Evolutionary conservation across 1,284 basidiomycete genomes (phyloP).

Genomic region (Anthracocystis walkeri): DNA sequence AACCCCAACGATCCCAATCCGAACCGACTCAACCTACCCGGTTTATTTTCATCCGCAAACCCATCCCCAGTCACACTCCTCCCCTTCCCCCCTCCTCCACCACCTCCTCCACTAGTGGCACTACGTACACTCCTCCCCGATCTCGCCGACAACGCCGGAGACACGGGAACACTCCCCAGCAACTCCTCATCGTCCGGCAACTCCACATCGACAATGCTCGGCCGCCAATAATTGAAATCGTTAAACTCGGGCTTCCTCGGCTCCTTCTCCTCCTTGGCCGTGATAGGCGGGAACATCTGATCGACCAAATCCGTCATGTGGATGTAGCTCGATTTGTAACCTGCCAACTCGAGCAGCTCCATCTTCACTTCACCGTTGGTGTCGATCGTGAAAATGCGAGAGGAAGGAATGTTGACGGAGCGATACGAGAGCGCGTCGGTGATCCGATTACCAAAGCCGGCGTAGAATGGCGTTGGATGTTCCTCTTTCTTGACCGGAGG

Average conservation of each 20-base stretch:
- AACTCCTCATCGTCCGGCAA: slow-evolving; percentile 80
- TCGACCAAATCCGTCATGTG: slow-evolving; percentile 99
- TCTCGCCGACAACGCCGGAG: slow-evolving; percentile 89
- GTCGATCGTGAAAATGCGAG: slow-evolving; percentile 97
- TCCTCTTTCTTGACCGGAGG: slow-evolving; percentile 54
- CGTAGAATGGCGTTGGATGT: slow-evolving; percentile 81
- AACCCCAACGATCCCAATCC: slow-evolving; percentile 54
- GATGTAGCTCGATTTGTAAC: slow-evolving; percentile 96
- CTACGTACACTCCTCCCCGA: slow-evolving; percentile 74
- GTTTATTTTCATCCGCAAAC: slow-evolving; percentile 15
- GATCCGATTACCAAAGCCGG: slow-evolving; percentile 97
- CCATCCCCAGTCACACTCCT: slow-evolving; percentile 2
- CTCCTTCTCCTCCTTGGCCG: slow-evolving; percentile 76
- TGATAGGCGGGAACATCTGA: slow-evolving; percentile 97
- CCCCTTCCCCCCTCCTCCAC: slow-evolving; percentile 7
- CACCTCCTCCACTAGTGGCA: slow-evolving; percentile 26
- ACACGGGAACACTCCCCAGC: slow-evolving; percentile 77
- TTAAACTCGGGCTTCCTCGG: slow-evolving; percentile 84
- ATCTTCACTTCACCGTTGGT: slow-evolving; percentile 95
- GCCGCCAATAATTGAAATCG: slow-evolving; percentile 97
- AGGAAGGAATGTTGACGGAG: slow-evolving; percentile 92
- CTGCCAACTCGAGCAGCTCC: slow-evolving; percentile 92
- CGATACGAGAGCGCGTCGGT: slow-evolving; percentile 97
- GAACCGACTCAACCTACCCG: slow-evolving; percentile 47
- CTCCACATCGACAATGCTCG: slow-evolving; percentile 76